Evolutionary conservation across 768 basidiomycete species (phyloP), one percentile per base, ranked within the genome.

Genomic region (Zangia roseola): DNA sequence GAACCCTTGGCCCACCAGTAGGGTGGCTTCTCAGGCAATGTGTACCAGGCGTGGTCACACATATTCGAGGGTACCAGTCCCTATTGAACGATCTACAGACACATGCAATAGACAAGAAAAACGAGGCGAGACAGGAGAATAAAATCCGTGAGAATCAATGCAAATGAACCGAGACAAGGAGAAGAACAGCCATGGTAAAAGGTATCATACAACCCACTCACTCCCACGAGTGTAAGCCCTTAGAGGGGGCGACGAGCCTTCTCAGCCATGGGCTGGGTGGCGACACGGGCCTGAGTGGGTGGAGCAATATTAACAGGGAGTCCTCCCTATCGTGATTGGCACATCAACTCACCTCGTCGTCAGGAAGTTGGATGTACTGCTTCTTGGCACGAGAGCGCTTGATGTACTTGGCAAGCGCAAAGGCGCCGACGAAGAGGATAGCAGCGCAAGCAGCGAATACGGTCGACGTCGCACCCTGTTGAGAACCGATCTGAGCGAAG

Each of bases 391-490:
- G 64, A n/a, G 62, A 62, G 42, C 67, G 62, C 57, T 67, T 69
- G 56, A 72, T 41, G 53, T 61, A 67, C 60, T 69, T 71, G 49
- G 67, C 61, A 12, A 69, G 64, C 14, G 63, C 60, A 45, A 67
- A 57, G 49, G 56, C 45, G 55, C 68, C 66, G 43, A 71, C 54
- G 42, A 73, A 63, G 50, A 70, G 49, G 52, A 73, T 56, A 47
- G 72, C 68, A 42, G 74, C 69, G 35, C 70, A 57, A 26, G 64
- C 63, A 23, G 65, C 68, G 40, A 69, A 57, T 46, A 63, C 54
- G 36, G 68, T 69, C 42, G 66, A 63, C 9, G 61, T 66, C 6
- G 59, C 61, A 49, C 68, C 66, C 31, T 59, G 48, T 25, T 69
- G 53, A 23, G 68, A 59, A 20, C 54, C 61, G 34, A 73, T 63